These are phyloP conservation scores for Collybiopsis luxurians DNA, from an alignment of 768 basidiomycete genomes.

Conservation along the genomic window DNA sequence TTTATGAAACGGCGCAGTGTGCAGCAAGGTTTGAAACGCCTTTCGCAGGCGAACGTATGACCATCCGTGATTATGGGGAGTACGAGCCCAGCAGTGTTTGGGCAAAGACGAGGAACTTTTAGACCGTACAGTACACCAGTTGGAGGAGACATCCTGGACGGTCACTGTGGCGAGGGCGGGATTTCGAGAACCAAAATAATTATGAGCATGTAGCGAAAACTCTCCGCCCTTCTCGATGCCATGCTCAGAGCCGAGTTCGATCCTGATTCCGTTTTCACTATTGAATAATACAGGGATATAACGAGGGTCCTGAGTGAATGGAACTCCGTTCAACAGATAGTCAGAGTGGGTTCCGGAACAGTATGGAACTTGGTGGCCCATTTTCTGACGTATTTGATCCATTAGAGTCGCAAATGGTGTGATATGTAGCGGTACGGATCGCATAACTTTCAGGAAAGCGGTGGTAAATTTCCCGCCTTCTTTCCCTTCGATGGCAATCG, in stretches of 20 bases:
- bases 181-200: constrained; percentile 57
- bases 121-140: constrained; percentile 50
- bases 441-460: constrained; percentile 46
- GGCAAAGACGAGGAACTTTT: constrained; percentile 32
- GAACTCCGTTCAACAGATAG: constrained; percentile 54
- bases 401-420: constrained; percentile 50
- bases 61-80: constrained; percentile 21
- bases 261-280: constrained; percentile 36
- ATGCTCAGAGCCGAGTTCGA: constrained; percentile 59
- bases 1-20: background rate
- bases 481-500: constrained; percentile 58
- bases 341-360: constrained; percentile 48
- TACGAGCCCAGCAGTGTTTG: constrained; percentile 49
- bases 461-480: constrained; percentile 62
- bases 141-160: constrained; percentile 52
- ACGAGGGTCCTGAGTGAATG: constrained; percentile 48
- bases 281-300: constrained; percentile 44
- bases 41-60: background rate
- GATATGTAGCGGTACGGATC: constrained; percentile 48
- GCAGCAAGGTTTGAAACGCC: constrained; percentile 2
- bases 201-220: constrained; percentile 60
- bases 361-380: constrained; percentile 46
- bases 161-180: constrained; percentile 47
- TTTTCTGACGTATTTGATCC: constrained; percentile 34
- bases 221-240: constrained; percentile 65